Evolutionary conservation across 768 basidiomycete species (phyloP), one percentile per base, ranked within the genome.

Genomic region (Mycena floridula): DNA sequence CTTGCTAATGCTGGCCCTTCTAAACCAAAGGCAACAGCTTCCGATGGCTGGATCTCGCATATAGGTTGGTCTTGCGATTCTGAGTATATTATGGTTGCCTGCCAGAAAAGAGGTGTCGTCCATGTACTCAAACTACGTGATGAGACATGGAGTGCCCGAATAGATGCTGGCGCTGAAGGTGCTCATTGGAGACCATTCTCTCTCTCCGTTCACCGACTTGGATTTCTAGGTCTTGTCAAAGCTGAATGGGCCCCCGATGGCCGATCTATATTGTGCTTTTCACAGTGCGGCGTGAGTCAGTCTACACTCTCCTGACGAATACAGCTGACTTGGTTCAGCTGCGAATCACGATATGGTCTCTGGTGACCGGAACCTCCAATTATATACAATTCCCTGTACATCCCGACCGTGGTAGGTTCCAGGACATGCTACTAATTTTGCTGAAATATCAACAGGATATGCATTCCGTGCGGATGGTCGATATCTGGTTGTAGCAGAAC

Each of bases 241-340:
- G 89, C 85, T 15, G 89, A 94, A 56, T 97, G 93, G 93, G 87
- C 86, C 0, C 88, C 85, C 2, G 87, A 86, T 57, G 90, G 90
- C 13, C 74, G 87, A 27, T 81, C 79, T 13, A 69, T 96, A 4
- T 64, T 96, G 24, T 94, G 89, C 56, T 97, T 93, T 63, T 93
- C 90, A 3, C 88, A 93, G 54, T 89, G 89, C 85, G 89, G 87
- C 54, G 93, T 94, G 67, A 70, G 92, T 77, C 35, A 15, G 21
- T 46, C 16, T 38, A 28, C 28, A 43, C 26, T 26, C 44, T 9
- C 15, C 43, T 22, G 37, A 42, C 40, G 49, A 30, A 30, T 48
- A 32, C 22, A 30, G 15, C 21, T 47, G 13, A 7, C 16, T 42
- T 53, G 23, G 35, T 24, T 28, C 54, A 96, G 93, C 74, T 95